phyloP scores from a whole-genome alignment of 192 early-diverging fungal genomes.

The Backusella parvicylindrica region DNA sequence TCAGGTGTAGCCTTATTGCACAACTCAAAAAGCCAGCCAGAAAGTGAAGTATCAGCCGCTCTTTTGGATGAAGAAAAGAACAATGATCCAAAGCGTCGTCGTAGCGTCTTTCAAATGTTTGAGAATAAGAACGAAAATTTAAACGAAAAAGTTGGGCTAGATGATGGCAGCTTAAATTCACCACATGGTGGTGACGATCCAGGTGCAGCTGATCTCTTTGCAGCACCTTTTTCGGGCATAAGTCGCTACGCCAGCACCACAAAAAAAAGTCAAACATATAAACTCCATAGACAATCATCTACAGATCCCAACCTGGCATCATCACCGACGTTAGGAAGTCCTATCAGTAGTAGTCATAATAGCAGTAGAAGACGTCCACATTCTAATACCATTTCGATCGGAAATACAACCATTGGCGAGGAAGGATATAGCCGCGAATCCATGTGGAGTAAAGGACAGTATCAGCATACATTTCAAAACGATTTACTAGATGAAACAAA shows the following conservation, averaged over 20 bases:
- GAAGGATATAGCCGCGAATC: slow-evolving; percentile 4
- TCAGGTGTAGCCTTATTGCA: slow-evolving; percentile 82
- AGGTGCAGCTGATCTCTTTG: slow-evolving; percentile 20
- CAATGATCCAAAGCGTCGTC: not conserved
- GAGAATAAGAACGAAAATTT: not conserved
- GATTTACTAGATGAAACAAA: not conserved
- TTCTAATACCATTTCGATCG: slow-evolving; percentile 11
- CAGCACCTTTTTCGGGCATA: slow-evolving; percentile 24
- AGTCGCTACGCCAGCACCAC: slow-evolving; percentile 21
- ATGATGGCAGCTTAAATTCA: not conserved
- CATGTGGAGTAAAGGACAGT: slow-evolving; percentile 9
- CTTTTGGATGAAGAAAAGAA: not conserved
- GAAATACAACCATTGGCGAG: not conserved
- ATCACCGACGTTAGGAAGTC: not conserved
- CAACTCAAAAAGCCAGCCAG: slow-evolving; percentile 36
- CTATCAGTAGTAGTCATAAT: not conserved
- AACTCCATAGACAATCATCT: not conserved
- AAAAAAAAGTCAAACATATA: slow-evolving; percentile 3
- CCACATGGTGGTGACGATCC: slow-evolving; percentile 7
- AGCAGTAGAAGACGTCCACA: not conserved
- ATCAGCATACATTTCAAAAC: not conserved
- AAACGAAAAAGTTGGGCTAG: not conserved
- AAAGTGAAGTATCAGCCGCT: not conserved
- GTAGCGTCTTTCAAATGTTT: slow-evolving; percentile 21
- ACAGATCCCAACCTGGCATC: not conserved